Conservation (phyloP, 371 early-diverging fungal species). For the Mortierella sp. region DNA sequence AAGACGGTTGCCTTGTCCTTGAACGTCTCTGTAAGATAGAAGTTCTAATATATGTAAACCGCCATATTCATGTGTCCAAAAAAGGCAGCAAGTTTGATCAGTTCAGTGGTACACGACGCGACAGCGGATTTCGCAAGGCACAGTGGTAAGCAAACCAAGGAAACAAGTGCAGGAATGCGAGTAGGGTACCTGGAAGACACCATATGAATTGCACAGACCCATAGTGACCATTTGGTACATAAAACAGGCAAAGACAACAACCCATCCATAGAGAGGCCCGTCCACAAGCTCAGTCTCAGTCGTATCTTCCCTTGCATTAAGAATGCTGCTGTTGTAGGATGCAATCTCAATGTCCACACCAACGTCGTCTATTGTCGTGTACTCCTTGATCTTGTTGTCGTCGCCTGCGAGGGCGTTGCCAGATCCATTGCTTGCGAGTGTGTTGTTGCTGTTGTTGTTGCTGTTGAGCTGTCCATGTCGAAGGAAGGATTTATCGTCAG, state of each 20-base stretch:
- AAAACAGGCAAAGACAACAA: constrained; percentile 51
- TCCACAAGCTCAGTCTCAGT: not conserved
- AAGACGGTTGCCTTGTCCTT: not conserved
- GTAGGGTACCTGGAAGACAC: constrained; percentile 58
- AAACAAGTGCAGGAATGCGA: too few species aligned
- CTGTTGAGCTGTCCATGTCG: not conserved
- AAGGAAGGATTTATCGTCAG: not conserved
- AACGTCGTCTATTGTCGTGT: not conserved
- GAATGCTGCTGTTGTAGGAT: not conserved
- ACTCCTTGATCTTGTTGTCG: not conserved
- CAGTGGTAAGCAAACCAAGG: too few species aligned
- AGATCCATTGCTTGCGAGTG: not conserved
- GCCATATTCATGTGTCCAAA: too few species aligned
- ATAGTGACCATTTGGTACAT: constrained; percentile 59
- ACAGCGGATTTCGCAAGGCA: too few species aligned
- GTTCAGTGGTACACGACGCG: not conserved
- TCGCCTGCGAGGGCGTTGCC: not conserved
- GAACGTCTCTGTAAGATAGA: not conserved
- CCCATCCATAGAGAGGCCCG: constrained; percentile 52
- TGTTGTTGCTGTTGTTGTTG: not conserved
- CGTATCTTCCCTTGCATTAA: not conserved
- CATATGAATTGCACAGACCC: constrained; percentile 59
- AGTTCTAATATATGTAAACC: not conserved
- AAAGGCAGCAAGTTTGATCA: too few species aligned
- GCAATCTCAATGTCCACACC: not conserved